Evolutionary conservation across 2,329 filamentous ascomycete species (phyloP).

Genomic region (Coniochaeta sp.): DNA sequence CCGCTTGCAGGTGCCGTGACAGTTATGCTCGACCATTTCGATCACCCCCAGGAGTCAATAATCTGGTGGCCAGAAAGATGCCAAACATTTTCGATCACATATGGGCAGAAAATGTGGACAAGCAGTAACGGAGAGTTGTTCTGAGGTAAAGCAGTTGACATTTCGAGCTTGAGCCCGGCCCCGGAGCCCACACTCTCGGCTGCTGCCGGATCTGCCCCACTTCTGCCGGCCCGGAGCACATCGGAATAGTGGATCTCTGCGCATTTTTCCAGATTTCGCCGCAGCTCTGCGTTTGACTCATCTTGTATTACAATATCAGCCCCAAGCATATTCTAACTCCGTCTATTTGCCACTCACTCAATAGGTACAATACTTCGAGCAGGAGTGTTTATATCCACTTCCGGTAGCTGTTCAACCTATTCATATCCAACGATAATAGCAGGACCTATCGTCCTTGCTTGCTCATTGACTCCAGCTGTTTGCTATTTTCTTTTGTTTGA

Average conservation of each 20-base stretch:
- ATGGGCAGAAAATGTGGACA: too few species aligned
- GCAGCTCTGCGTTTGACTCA: neutral
- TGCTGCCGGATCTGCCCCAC: neutral
- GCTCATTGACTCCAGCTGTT: slow-evolving; percentile 2
- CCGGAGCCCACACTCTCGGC: neutral
- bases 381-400: neutral
- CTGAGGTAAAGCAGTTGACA: too few species aligned
- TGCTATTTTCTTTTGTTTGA: slow-evolving; percentile 17
- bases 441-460: neutral
- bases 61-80: too few species aligned
- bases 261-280: neutral
- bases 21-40: too few species aligned
- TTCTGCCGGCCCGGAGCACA: neutral
- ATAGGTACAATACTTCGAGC: neutral
- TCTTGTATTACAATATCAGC: neutral
- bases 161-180: neutral
- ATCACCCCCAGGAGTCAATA: too few species aligned
- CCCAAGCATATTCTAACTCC: neutral
- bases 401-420: neutral
- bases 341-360: slow-evolving; percentile 3
- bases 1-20: too few species aligned
- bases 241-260: neutral
- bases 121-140: too few species aligned
- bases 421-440: neutral
- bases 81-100: too few species aligned